Evolutionary conservation across 495 filamentous ascomycete species (phyloP), one percentile per base, ranked within the genome.

Genomic region (Chaetomidium leptoderma): DNA sequence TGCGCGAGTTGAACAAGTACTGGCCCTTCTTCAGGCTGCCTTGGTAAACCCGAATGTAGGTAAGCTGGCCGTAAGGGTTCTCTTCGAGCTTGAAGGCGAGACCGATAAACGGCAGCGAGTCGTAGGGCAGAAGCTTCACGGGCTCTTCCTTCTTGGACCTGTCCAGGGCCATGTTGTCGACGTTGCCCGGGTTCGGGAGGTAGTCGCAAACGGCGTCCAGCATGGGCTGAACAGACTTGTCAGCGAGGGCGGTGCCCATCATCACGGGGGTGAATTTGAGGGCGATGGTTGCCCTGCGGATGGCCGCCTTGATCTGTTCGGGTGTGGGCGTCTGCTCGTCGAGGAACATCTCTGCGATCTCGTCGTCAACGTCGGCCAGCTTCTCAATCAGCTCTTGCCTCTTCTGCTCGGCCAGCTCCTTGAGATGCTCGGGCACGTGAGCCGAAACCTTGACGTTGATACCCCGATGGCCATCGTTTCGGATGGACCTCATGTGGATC

Each of bases 11-110:
- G 83, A 86, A 96, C 32, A 99, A 84, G 69, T 90, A 87, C 65
- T 86, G 78, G 40, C 91, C 88, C 79, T 95, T 97, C 72, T 81
- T 88, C 57, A 99, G 75, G 21, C 83, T 82, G 60, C 95, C 95
- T 73, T 99, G 95, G 78, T 99, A 99, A 26, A 99, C 95, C 62
- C 95, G 90, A 57, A 99, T 92, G 72, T 97, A 99, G 48, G 95
- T 99, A 65, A 99, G 80, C 73, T 99, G 95, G 40, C 95, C 95
- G 68, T 95, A 99, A 67, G 95, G 96, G 77, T 90, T 95, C 74
- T 99, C 95, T 81, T 97, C 95, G 33, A 99, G 84, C 77, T 99
- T 99, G 81, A 99, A 99, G 21, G 95, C 95, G 53, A 99, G 77
- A 39, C 95, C 95, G 37, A 97, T 92, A 59, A 99, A 95, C 1